These are phyloP conservation scores for Erodium maritimum DNA, from an alignment of 345 rosid genomes.

Conservation along the genomic window DNA sequence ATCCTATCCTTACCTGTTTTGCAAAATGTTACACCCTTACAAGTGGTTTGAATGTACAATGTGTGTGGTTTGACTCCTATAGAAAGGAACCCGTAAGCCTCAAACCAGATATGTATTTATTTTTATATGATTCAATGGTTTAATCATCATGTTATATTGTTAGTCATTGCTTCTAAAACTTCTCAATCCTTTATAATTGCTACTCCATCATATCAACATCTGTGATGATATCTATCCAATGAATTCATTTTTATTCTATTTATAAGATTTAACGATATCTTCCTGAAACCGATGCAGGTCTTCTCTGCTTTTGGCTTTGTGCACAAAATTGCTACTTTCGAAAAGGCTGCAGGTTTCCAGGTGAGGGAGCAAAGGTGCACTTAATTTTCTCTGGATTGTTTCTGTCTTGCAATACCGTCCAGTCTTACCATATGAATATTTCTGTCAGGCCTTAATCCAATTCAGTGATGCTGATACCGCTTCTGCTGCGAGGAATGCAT, in stretches of 20 bases:
- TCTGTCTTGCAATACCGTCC: slow-evolving; percentile 9
- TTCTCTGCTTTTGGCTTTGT: slow-evolving; percentile 98
- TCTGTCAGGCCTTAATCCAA: slow-evolving; percentile 80
- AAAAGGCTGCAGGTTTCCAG: slow-evolving; percentile 97
- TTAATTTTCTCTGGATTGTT: slow-evolving; percentile 6
- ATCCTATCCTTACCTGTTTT: not conserved
- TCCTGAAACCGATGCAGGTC: slow-evolving; percentile 43
- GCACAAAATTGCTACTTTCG: slow-evolving; percentile 93
- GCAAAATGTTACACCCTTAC: not conserved
- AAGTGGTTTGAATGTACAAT: not conserved
- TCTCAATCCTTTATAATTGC: not conserved
- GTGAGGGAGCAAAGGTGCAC: slow-evolving; percentile 25
- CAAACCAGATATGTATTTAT: not conserved
- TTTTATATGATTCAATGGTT: not conserved
- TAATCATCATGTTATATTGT: not conserved
- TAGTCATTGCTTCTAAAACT: not conserved
- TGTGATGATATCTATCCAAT: slow-evolving; percentile 15
- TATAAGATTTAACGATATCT: slow-evolving; percentile 8
- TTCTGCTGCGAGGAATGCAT: slow-evolving; percentile 59
- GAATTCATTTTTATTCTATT: slow-evolving; percentile 1
- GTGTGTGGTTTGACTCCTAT: not conserved
- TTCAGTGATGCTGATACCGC: slow-evolving; percentile 88
- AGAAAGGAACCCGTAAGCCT: not conserved
- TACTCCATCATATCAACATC: slow-evolving; percentile 7
- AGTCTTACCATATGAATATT: not conserved